Base-by-base conservation (phyloP, 108 stramenopile species). In the Nitzschia palea region DNA sequence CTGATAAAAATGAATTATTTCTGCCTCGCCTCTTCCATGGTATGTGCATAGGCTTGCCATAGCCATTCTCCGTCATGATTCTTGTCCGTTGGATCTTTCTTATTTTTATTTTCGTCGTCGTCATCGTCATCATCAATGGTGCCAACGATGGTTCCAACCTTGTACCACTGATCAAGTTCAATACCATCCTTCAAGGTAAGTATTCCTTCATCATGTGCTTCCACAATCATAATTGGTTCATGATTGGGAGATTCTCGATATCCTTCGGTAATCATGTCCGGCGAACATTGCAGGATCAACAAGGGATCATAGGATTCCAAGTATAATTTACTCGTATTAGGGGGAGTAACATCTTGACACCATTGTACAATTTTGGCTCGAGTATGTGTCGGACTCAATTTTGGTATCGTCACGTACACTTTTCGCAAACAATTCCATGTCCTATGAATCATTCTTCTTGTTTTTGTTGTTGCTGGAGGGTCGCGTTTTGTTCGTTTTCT, bases 11-110 rank as follows among this genome's bases (percentile, higher is more conserved):
- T n/a, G n/a, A n/a, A n/a, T n/a, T n/a, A n/a, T 50, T 50, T 10
- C 18, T 50, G 4, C 48, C 48, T n/a, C n/a, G n/a, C n/a, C n/a
- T n/a, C n/a, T 28, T 42, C 42, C 50, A 67, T 37, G 27, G 26
- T 44, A 52, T 65, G 48, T 4, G 67, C 51, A 50, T 76, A 76
- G 6, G 74, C 74, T 62, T 76, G 74, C 74, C 74, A 76, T 54
- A 76, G 40, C 74, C 74, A 76, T n/a, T 76, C 73, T 0, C 37
- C 53, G 55, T 67, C 29, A 50, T 64, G 30, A 3, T 60, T 65
- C 0, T 50, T 12, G 20, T 58, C 43, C n/a, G n/a, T n/a, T n/a
- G n/a, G n/a, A n/a, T n/a, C n/a, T n/a, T n/a, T n/a, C n/a, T n/a
- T n/a, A n/a, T n/a, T n/a, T n/a, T n/a, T n/a, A n/a, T n/a, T n/a